These are phyloP conservation scores for Aspergillus mulundensis DNA, from an alignment of 495 filamentous ascomycete species.

Conservation along the genomic window DNA sequence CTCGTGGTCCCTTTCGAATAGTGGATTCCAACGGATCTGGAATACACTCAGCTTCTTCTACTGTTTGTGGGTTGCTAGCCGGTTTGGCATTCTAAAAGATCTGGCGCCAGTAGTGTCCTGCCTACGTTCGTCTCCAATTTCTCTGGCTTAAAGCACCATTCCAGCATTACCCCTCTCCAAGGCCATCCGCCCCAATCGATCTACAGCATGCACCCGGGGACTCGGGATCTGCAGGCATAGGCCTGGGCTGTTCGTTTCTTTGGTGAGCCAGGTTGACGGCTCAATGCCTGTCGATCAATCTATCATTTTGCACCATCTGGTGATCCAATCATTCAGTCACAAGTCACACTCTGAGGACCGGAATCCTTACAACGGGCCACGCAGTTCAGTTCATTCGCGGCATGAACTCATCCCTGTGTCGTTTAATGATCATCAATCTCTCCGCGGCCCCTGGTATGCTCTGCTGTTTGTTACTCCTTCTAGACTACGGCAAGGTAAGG, in stretches of 20 bases:
- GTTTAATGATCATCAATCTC: not conserved
- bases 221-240: not conserved
- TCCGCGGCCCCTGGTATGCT: not conserved
- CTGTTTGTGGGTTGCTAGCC: not conserved
- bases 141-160: not conserved
- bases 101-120: not conserved
- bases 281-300: not conserved
- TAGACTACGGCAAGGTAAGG: not conserved
- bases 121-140: no score
- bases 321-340: not conserved
- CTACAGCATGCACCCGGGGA: not conserved
- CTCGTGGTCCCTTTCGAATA: conserved; percentile 1
- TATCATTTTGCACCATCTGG: not conserved
- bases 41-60: not conserved
- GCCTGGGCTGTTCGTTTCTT: not conserved
- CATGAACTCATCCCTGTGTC: not conserved
- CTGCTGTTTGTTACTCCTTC: not conserved
- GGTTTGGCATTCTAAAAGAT: not conserved
- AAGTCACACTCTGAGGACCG: not conserved
- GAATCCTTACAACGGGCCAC: not conserved
- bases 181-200: not conserved
- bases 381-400: not conserved
- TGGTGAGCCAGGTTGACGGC: not conserved
- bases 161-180: not conserved
- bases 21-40: not conserved